Percentiles rank a stretch among this genome's conserved stretches.
These are phyloP conservation scores for Tilletia caries DNA, from an alignment of 1,284 basidiomycete species.

Conservation along the genomic window DNA sequence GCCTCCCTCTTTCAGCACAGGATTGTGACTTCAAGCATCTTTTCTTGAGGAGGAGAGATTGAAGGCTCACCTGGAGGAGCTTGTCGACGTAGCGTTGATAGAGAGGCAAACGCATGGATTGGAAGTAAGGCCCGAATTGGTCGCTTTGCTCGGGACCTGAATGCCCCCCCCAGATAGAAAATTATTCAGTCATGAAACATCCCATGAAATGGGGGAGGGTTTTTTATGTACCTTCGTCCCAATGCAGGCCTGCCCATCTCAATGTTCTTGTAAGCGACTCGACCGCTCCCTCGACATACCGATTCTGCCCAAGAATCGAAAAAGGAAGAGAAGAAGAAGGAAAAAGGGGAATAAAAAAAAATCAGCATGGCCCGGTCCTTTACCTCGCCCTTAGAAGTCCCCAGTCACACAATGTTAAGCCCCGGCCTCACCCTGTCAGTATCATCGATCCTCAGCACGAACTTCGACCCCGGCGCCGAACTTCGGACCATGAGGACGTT, in stretches of 20 bases:
- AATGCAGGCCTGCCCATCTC: conserved; percentile 87
- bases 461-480: conserved; percentile 66
- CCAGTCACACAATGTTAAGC: not conserved
- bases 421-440: conserved; percentile 71
- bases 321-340: not conserved
- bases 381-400: not conserved
- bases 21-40: not conserved
- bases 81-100: conserved; percentile 72
- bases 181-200: not conserved
- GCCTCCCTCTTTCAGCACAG: not conserved
- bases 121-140: conserved; percentile 38
- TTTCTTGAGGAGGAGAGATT: not conserved
- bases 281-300: conserved; percentile 72
- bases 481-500: conserved; percentile 83
- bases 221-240: conserved; percentile 71
- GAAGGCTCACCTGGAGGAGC: conserved; percentile 66
- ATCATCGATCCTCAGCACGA: conserved; percentile 90
- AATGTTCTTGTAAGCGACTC: conserved; percentile 74
- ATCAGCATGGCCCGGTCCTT: not conserved
- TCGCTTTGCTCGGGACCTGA: conserved; percentile 22
- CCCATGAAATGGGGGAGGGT: no score
- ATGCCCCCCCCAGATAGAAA: not conserved
- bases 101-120: conserved; percentile 83
- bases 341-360: not conserved
- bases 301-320: conserved; percentile 20